These are phyloP conservation scores for Lodderomyces pseudojiufengensis DNA, from an alignment of 1,139 yeast species.

Conservation along the genomic window DNA sequence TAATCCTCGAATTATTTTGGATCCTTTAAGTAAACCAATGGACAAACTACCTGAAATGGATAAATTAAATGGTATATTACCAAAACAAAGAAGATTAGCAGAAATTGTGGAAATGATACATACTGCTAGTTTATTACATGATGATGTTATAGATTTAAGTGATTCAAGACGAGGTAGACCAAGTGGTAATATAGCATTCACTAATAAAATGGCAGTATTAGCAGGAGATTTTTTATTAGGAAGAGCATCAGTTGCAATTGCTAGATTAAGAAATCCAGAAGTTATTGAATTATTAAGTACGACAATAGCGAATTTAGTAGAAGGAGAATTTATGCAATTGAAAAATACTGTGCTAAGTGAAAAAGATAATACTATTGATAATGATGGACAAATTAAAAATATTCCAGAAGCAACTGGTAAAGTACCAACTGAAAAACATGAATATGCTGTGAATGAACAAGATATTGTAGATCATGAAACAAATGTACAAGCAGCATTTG, in stretches of 20 bases:
- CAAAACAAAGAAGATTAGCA: constrained; percentile 91
- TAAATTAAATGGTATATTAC: constrained; percentile 66
- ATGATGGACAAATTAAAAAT: constrained; percentile 46
- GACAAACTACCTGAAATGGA: constrained; percentile 65
- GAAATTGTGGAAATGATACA: constrained; percentile 98
- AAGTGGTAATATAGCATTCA: constrained; percentile 88
- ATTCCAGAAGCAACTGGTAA: constrained; percentile 64
- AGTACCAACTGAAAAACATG: constrained; percentile 57
- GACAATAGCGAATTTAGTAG: constrained; percentile 93
- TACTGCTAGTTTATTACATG: constrained; percentile 94
- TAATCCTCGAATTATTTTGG: constrained; percentile 72
- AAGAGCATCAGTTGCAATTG: constrained; percentile 93
- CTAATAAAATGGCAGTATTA: constrained; percentile 94
- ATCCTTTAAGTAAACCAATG: constrained; percentile 82
- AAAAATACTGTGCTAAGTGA: constrained; percentile 74
- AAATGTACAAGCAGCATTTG: constrained; percentile 82
- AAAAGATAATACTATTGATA: constrained; percentile 42
- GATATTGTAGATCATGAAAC: constrained; percentile 57
- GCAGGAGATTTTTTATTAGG: constrained; percentile 96
- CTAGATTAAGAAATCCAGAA: constrained; percentile 91
- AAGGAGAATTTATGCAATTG: constrained; percentile 98
- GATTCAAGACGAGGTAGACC: constrained; percentile 90
- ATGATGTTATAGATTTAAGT: constrained; percentile 93
- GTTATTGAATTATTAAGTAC: constrained; percentile 94
- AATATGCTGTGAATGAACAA: constrained; percentile 44